phyloP scores from a whole-genome alignment of 2,329 filamentous ascomycete species.

The Alternaria arborescens region DNA sequence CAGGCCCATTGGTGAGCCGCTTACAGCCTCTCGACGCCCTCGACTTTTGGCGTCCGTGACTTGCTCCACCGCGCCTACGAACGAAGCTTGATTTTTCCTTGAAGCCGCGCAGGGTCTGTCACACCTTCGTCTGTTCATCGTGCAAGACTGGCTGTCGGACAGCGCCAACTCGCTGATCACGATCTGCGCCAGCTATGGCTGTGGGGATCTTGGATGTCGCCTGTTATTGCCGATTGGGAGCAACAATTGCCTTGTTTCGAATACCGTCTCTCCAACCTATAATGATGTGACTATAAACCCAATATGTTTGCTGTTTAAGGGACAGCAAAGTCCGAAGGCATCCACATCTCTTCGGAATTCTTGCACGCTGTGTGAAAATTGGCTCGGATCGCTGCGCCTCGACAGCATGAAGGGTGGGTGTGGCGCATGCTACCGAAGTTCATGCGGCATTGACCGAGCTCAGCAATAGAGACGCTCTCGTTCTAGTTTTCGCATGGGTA shows the following conservation, averaged over 20 bases:
- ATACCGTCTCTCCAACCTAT: background rate
- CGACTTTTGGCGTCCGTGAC: background rate
- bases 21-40: slow-evolving; percentile 1
- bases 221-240: slow-evolving; percentile 1
- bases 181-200: slow-evolving; percentile 1
- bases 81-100: background rate
- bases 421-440: no score
- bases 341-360: no score
- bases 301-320: no score
- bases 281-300: background rate
- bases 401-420: no score
- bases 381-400: no score
- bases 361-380: no score
- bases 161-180: slow-evolving; percentile 12
- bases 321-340: no score
- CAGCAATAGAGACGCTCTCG: no score
- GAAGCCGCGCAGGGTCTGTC: background rate
- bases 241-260: background rate
- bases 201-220: background rate
- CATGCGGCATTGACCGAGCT: no score
- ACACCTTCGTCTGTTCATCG: background rate
- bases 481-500: no score
- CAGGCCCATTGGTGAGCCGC: slow-evolving; percentile 40
- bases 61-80: background rate
- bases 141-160: slow-evolving; percentile 2